These are phyloP conservation scores for Pseudonectria foliicola DNA, from an alignment of 2,329 filamentous ascomycete genomes.

Conservation along the genomic window DNA sequence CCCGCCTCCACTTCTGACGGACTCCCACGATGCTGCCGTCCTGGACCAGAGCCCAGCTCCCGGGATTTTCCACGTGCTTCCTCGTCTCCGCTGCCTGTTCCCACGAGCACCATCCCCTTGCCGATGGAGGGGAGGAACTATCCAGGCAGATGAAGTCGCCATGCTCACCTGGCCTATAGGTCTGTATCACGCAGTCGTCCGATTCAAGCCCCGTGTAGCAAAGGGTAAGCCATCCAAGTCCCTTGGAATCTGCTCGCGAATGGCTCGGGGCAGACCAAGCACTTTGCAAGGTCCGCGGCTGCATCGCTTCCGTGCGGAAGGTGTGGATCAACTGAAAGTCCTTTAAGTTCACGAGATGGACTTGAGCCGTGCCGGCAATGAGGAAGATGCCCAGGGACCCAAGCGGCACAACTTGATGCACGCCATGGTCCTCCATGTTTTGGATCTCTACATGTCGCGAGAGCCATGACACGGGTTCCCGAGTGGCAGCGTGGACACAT, in stretches of 20 bases:
- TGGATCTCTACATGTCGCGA: slow-evolving; percentile 37
- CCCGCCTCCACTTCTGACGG: slow-evolving; percentile 34
- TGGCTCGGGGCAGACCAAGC: slow-evolving; percentile 41
- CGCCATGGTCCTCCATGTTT: slow-evolving; percentile 39
- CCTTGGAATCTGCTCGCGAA: slow-evolving; percentile 45
- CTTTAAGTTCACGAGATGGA: slow-evolving; percentile 50
- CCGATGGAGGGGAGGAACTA: slow-evolving; percentile 29
- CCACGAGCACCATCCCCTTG: slow-evolving; percentile 44
- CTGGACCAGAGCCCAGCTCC: slow-evolving; percentile 56
- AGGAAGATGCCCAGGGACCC: slow-evolving; percentile 54
- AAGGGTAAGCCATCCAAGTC: slow-evolving; percentile 56
- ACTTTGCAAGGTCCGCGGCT: slow-evolving; percentile 52
- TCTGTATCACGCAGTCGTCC: slow-evolving; percentile 58
- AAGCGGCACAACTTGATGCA: slow-evolving; percentile 50
- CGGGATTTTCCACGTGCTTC: slow-evolving; percentile 53
- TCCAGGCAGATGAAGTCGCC: slow-evolving; percentile 50
- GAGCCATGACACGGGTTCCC: slow-evolving; percentile 39
- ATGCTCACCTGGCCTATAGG: slow-evolving; percentile 48
- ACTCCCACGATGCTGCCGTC: slow-evolving; percentile 58
- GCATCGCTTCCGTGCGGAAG: slow-evolving; percentile 52
- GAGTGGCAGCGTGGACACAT: slow-evolving; percentile 41
- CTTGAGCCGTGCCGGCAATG: slow-evolving; percentile 47
- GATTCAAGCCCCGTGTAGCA: slow-evolving; percentile 55
- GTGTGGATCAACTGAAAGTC: slow-evolving; percentile 47
- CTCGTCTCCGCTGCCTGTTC: slow-evolving; percentile 42